Evolutionary conservation across 768 basidiomycete species (phyloP).

Genomic region (Boletus rubroflammeus): DNA sequence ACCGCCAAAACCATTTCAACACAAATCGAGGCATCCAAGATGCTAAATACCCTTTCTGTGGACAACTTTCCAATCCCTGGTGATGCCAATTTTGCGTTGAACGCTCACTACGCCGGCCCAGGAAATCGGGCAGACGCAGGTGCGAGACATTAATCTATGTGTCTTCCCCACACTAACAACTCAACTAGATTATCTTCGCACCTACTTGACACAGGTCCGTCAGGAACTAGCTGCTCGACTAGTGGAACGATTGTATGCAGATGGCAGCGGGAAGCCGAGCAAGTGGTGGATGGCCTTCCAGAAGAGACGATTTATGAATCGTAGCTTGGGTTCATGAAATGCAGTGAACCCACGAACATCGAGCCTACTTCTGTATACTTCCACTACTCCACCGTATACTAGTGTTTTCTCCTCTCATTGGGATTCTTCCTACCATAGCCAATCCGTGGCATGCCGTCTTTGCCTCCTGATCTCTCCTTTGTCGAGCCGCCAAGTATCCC

Average conservation of each 20-base stretch:
- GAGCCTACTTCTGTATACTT: slow-evolving; percentile 11
- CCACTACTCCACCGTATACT: slow-evolving; percentile 17
- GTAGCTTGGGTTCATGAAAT: slow-evolving; percentile 67
- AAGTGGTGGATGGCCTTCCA: slow-evolving; percentile 99
- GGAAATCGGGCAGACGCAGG: slow-evolving; percentile 76
- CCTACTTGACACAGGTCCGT: slow-evolving; percentile 88
- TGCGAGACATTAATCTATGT: slow-evolving; percentile 34
- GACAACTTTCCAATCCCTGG: slow-evolving; percentile 94
- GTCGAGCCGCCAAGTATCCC: slow-evolving; percentile 71
- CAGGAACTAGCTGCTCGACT: slow-evolving; percentile 88
- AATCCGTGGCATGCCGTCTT: slow-evolving; percentile 74
- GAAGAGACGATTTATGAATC: slow-evolving; percentile 95
- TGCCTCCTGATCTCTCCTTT: slow-evolving; percentile 58
- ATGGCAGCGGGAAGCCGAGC: slow-evolving; percentile 91
- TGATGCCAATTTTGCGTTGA: slow-evolving; percentile 91
- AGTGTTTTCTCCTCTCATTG: slow-evolving; percentile 66
- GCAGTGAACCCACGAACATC: background rate
- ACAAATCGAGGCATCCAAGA: slow-evolving; percentile 83
- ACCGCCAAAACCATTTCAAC: slow-evolving; percentile 60
- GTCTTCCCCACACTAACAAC: slow-evolving; percentile 7
- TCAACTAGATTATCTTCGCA: slow-evolving; percentile 74
- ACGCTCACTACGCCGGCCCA: slow-evolving; percentile 86
- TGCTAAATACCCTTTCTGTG: slow-evolving; percentile 87
- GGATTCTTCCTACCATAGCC: slow-evolving; percentile 89
- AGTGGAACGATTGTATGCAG: slow-evolving; percentile 85